Base-by-base conservation (phyloP, 805 yeast species). In the Ogataea paradorogensis region DNA sequence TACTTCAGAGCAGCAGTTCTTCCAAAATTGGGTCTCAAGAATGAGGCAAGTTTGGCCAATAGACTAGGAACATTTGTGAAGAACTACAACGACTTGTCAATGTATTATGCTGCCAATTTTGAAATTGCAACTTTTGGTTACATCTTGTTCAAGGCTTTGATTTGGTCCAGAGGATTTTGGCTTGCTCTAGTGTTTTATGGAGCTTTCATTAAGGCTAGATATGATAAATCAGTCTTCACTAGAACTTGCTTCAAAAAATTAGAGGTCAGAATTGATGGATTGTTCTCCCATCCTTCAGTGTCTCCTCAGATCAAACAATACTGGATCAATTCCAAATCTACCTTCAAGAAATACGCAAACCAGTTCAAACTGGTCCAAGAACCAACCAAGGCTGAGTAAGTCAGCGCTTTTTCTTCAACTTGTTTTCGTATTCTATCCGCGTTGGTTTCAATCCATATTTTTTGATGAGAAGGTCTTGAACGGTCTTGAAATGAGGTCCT, bases 401-500 rank as follows among this genome's bases (percentile, higher is more conserved):
- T 26, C 26, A 34, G 8, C 74, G 29, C 63, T 73, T 78, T 42
- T 66, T 63, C 54, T 78, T 82, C 16, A 74, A 56, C 53, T 79
- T 82, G 52, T 84, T 84, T 41, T 74, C 80, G 42, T 76, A 73
- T 16, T 72, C 74, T 13, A 91, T 80, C 82, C 83, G 84, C 13
- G 71, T 59, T 4, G 72, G 58, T 16, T 83, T 81, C 18, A 91
- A 63, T 0, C 95, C 95, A 38, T 69, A 67, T 42, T 78, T 67
- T 4, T 65, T 66, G 30, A 65, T 71, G 42, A 90, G 63, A 31
- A 82, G 58, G 2, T 80, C 82, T n/a, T 71, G 65, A 9, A 84
- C 76, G 0, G 72, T 59, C 33, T 76, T 73, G 16, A 80, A 79
- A 58, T 91, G 98, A 2, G 91, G 84, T 0, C 99, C 99, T 65